Conservation (phyloP, 176 grass and related monocot species). For the Aegilops bicornis region DNA sequence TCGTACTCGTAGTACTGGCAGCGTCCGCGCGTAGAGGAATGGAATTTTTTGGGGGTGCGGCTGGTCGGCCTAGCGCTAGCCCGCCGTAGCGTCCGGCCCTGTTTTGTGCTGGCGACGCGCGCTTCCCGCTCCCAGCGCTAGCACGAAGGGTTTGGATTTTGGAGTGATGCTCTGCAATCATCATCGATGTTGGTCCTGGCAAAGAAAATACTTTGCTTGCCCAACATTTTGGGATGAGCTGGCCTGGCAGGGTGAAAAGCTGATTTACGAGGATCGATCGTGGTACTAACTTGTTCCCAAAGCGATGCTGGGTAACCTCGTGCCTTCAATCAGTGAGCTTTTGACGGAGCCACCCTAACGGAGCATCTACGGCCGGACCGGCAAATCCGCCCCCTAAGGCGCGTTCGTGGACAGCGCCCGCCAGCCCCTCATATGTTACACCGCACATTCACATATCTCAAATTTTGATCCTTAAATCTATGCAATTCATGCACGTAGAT, state of each 20-base stretch:
- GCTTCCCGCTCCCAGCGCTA: neutral
- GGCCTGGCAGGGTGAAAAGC: neutral
- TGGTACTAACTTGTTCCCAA: neutral
- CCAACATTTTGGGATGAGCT: neutral
- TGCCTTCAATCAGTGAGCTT: too few species aligned
- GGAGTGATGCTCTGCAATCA: too few species aligned
- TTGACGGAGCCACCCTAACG: too few species aligned
- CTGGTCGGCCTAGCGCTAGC: neutral
- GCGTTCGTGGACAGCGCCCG: too few species aligned
- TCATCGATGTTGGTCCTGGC: too few species aligned
- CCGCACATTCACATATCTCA: too few species aligned
- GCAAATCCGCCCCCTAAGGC: too few species aligned
- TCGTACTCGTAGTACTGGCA: neutral
- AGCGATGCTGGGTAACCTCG: neutral
- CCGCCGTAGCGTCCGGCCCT: neutral
- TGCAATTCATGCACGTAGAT: too few species aligned
- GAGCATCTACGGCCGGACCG: too few species aligned
- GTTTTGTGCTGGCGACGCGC: constrained; percentile 17
- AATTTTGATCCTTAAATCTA: too few species aligned
- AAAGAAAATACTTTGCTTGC: neutral
- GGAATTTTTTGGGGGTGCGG: neutral
- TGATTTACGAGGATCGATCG: neutral
- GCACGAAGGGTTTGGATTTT: neutral
- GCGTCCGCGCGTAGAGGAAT: constrained; percentile 1
- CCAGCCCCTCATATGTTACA: too few species aligned